These are phyloP conservation scores for Tagetes patula DNA, from an alignment of 129 eudicot species.

Conservation along the genomic window DNA sequence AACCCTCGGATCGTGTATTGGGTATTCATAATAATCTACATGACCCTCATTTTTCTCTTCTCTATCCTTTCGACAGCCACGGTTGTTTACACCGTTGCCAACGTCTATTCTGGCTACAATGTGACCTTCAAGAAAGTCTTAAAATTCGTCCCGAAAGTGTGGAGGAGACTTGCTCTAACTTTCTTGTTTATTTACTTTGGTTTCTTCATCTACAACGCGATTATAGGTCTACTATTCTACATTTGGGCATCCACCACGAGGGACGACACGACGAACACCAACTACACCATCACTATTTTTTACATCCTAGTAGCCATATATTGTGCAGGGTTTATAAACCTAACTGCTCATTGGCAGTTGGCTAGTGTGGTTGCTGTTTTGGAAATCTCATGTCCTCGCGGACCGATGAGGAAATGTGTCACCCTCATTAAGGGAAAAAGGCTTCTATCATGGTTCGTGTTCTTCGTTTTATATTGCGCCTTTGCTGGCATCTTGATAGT, in stretches of 20 bases:
- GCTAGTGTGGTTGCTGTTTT: slow-evolving; percentile 63
- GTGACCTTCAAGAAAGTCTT: slow-evolving; percentile 45
- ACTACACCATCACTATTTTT: not conserved
- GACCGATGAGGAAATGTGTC: slow-evolving; percentile 54
- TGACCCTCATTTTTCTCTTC: slow-evolving; percentile 44
- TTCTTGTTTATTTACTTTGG: slow-evolving; percentile 49
- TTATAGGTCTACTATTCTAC: not conserved
- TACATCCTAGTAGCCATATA: not conserved
- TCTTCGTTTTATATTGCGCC: slow-evolving; percentile 33
- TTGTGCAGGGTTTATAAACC: slow-evolving; percentile 41
- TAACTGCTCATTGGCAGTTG: slow-evolving; percentile 58
- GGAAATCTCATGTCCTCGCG: slow-evolving; percentile 49
- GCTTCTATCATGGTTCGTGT: slow-evolving; percentile 35
- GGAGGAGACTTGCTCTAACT: slow-evolving; percentile 61
- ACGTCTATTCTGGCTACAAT: slow-evolving; percentile 27
- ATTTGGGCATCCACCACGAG: slow-evolving; percentile 4
- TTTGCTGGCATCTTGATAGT: slow-evolving; percentile 19
- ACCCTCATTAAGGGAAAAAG: slow-evolving; percentile 49
- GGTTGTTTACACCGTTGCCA: slow-evolving; percentile 58
- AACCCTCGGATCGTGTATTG: slow-evolving; percentile 27
- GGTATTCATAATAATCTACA: slow-evolving; percentile 39
- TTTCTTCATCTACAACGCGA: slow-evolving; percentile 46
- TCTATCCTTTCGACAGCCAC: slow-evolving; percentile 66
- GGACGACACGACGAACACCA: not conserved
- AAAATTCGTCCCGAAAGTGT: slow-evolving; percentile 52